A percentile compares a stretch with the other conserved stretches of the same genome.
Evolutionary conservation across 2,329 filamentous ascomycete genomes (phyloP).

Genomic region (Colletotrichum tabaci): DNA sequence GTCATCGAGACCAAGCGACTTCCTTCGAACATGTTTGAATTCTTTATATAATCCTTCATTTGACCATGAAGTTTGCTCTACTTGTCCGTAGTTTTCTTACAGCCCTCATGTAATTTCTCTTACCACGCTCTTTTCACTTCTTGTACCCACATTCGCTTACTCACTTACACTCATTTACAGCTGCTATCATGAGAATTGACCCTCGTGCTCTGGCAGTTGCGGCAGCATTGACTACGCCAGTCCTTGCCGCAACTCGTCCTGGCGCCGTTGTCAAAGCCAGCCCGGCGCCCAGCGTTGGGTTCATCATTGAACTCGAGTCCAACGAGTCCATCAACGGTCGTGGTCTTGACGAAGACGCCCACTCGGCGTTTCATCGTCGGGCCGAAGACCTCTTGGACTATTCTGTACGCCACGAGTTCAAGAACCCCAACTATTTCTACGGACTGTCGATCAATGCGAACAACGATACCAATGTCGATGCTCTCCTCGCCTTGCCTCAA

Average conservation of each 20-base stretch:
- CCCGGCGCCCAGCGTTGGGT: constrained; percentile 17
- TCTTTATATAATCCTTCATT: no score
- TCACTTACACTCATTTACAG: constrained; percentile 1
- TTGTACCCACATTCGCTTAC: not conserved
- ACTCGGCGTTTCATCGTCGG: constrained; percentile 33
- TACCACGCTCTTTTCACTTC: not conserved
- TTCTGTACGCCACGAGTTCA: constrained; percentile 39
- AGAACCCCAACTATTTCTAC: constrained; percentile 41
- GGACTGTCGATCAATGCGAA: constrained; percentile 42
- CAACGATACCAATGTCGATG: constrained; percentile 22
- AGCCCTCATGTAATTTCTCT: not conserved
- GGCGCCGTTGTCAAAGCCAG: constrained; percentile 13
- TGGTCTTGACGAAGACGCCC: constrained; percentile 14
- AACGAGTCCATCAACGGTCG: constrained; percentile 23
- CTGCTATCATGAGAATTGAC: constrained; percentile 12
- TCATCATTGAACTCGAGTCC: constrained; percentile 32
- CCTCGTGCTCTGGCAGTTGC: not conserved
- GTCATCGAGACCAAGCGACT: not conserved
- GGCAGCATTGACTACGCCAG: constrained; percentile 4
- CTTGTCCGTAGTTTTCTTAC: not conserved
- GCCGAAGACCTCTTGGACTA: constrained; percentile 34
- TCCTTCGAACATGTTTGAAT: not conserved
- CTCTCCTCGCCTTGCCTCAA: constrained; percentile 34
- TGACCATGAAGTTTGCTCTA: no score
- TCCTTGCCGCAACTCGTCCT: constrained; percentile 7